Evolutionary conservation across 2,329 filamentous ascomycete species (phyloP).

Genomic region (Claviceps sp.): DNA sequence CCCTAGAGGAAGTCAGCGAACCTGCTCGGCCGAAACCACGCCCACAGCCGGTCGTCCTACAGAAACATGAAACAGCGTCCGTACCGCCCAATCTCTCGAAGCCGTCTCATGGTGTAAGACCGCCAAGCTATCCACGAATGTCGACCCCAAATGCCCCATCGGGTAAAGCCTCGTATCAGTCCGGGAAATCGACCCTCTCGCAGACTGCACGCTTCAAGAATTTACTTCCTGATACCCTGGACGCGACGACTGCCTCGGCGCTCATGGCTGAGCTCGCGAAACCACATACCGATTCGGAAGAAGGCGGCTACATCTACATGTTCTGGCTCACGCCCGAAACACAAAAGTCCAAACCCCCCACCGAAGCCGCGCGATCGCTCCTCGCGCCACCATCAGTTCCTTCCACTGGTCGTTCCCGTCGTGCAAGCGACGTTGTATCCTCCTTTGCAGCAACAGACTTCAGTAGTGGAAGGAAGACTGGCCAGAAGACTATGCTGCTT

Average conservation of each 20-base stretch:
- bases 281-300: conserved; percentile 52
- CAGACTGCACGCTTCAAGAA: conserved; percentile 19
- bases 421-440: conserved; percentile 41
- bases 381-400: conserved; percentile 34
- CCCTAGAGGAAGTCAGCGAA: conserved; percentile 29
- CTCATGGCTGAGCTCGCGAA: conserved; percentile 66
- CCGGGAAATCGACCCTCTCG: conserved; percentile 19
- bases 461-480: conserved; percentile 12
- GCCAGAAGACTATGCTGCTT: conserved; percentile 48
- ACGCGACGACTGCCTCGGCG: conserved; percentile 53
- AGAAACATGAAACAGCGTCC: conserved; percentile 23
- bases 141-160: conserved; percentile 13
- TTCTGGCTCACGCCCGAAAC: conserved; percentile 77
- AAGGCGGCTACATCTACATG: conserved; percentile 93
- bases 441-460: conserved; percentile 26
- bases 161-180: conserved; percentile 15
- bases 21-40: conserved; percentile 15
- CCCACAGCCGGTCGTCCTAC: conserved; percentile 21
- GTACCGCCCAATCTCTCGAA: conserved; percentile 8
- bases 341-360: conserved; percentile 37
- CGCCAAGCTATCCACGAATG: conserved; percentile 1
- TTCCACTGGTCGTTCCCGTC: conserved; percentile 24
- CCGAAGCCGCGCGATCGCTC: conserved; percentile 45
- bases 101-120: neutral
- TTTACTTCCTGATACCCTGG: conserved; percentile 55